These are phyloP conservation scores for Pseudoscleropodium purum DNA, from an alignment of 225 moss, liverwort and hornwort species.

Conservation along the genomic window DNA sequence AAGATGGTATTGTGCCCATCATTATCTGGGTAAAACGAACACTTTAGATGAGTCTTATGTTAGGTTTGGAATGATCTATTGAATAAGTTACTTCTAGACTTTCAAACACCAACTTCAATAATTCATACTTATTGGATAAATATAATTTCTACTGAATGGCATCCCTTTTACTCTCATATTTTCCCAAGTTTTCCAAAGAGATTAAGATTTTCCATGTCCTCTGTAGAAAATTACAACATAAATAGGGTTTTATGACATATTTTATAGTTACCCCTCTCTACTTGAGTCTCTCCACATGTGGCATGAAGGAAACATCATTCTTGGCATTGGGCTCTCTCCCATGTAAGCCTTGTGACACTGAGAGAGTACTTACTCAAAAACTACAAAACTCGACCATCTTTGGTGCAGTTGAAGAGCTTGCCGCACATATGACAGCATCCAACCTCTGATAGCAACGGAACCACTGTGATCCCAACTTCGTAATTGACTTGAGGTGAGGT, in stretches of 20 bases:
- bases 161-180: too few species aligned
- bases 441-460: neutral
- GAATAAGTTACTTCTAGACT: too few species aligned
- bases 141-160: neutral
- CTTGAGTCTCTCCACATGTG: too few species aligned
- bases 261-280: too few species aligned
- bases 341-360: neutral
- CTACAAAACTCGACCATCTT: neutral
- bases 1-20: rapidly evolving
- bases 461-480: neutral
- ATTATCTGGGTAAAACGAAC: neutral
- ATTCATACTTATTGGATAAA: neutral
- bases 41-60: too few species aligned
- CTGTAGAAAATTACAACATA: too few species aligned
- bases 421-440: neutral
- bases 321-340: neutral
- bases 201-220: too few species aligned
- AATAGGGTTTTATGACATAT: too few species aligned
- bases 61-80: neutral
- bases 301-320: neutral
- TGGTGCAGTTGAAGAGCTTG: neutral
- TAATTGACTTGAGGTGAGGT: neutral
- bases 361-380: neutral
- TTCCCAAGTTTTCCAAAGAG: neutral
- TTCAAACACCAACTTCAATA: neutral